Base-by-base conservation (phyloP, 1,284 basidiomycete species). In the Mycena citricolor region DNA sequence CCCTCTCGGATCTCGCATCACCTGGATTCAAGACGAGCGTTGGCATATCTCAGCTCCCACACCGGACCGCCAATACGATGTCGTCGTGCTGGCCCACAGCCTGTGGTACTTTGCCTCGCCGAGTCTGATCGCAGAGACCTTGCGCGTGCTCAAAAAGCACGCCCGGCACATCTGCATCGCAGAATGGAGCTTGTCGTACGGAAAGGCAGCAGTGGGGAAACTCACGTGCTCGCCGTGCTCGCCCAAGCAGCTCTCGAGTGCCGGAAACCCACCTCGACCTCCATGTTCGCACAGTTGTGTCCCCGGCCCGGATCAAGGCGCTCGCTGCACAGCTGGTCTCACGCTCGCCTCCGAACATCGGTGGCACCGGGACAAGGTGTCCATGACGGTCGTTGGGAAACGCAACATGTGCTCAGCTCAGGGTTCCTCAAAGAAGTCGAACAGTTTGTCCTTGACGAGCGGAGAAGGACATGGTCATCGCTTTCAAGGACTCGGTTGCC, bases 41-140 rank as follows among this genome's bases (percentile, higher is more conserved):
- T 51, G 65, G 40, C 54, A 50, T 2, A 66, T 63, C 56, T 57
- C 71, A 38, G 26, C 39, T 1, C 32, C 44, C 8, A 53, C 61
- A 32, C 22, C 40, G 14, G 45, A 44, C 12, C 39, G 37, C 44
- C 26, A 49, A 37, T 70, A 61, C 54, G 64, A 68, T 48, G 59
- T 62, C 19, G 68, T 59, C 0, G 61, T 73, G 16, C 59, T 73
- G 30, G 61, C 63, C 5, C 65, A 68, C 49, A 67, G 65, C 57
- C 56, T 63, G 23, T 72, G 67, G 64, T 73, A 73, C 61, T 71
- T 73, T 54, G 37, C 64, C 33, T 64, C 65, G 12, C 66, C 68
- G 7, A 33, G 55, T 12, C 57, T 59, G 21, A 51, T 71, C 45
- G 30, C 48, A 19, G 49, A 59, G n/a, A 71, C 64, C n/a, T 57